Base-by-base conservation (phyloP, 176 grass and related monocot genomes). In the Alloteropsis semialata region DNA sequence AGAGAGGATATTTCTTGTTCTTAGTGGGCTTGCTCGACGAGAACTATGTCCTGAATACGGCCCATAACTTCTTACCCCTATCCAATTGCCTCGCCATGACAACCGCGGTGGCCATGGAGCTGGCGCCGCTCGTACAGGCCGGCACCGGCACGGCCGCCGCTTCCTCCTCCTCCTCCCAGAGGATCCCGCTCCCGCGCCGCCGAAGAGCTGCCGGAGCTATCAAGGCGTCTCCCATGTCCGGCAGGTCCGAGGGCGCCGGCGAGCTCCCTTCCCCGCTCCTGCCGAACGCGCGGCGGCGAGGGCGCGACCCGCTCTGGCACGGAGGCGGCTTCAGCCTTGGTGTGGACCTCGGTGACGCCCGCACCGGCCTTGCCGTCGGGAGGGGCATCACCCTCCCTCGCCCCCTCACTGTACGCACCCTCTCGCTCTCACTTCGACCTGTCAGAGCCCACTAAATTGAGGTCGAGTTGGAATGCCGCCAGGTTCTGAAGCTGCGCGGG, bases 241-340 rank as follows among this genome's bases (percentile, higher is more conserved):
- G 34, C 43, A 48, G 69, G 27, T 21, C 64, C 33, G 72, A 43
- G 14, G 38, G n/a, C 30, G 30, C 75, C 6, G n/a, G 54, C 34
- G 64, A 85, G 34, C 76, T 84, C 34, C 75, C 80, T 28, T 34
- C 80, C 30, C 55, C 79, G 66, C 81, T 97, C 51, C 86, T 79
- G 28, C 81, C 95, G 22, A 97, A 97, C 51, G 92, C 90, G 61
- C 88, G 84, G 41, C 92, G 88, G 28, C 87, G 89, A 77, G 84
- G 88, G 69, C 50, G 45, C 77, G 84, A 92, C 67, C 84, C 91
- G n/a, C 82, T 75, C 57, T 88, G 95, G 88, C 34, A 73, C 58
- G 88, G 88, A 10, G 81, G 86, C 45, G 92, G 95, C 25, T 91
- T 91, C 84, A 95, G 92, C 90, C 95, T 97, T 27, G 90, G 95